Conservation (phyloP, 2,329 filamentous ascomycete genomes). For the Exophiala phaeomuriformis region DNA sequence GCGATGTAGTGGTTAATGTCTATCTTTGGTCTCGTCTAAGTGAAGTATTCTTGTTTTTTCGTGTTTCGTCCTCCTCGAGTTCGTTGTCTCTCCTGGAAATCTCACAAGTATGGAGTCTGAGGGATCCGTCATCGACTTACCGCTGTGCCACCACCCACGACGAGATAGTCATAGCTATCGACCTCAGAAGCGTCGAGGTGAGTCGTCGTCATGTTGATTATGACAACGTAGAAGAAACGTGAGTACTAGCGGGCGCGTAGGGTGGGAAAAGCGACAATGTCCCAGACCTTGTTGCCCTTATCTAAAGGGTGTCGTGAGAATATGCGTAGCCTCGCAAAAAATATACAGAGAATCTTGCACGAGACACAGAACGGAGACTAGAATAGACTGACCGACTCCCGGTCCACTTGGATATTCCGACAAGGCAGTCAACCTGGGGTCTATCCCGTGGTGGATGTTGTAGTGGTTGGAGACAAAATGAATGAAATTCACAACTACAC, state of each 20-base stretch:
- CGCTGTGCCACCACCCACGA: slow-evolving; percentile 78
- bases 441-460: too few relatives aligned
- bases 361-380: too few relatives aligned
- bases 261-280: not conserved
- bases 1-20: not conserved
- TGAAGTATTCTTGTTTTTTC: not conserved
- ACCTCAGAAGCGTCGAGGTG: slow-evolving; percentile 57
- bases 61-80: not conserved
- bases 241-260: not conserved
- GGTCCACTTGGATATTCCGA: too few relatives aligned
- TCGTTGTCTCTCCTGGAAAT: not conserved
- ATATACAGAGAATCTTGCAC: too few relatives aligned
- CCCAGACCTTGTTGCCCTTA: too few relatives aligned
- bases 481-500: too few relatives aligned
- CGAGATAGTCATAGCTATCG: slow-evolving; percentile 72
- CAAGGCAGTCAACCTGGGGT: too few relatives aligned
- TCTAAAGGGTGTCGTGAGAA: too few relatives aligned
- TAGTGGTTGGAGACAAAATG: too few relatives aligned
- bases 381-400: too few relatives aligned
- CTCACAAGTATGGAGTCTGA: not conserved
- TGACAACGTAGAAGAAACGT: not conserved
- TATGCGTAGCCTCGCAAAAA: too few relatives aligned
- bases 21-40: not conserved
- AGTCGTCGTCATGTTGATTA: slow-evolving; percentile 57
- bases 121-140: slow-evolving; percentile 6